A percentile compares a stretch with the other conserved stretches of the same genome.
Conservation (phyloP, 306 rosid genomes). For the Cucurbita ficifolia region DNA sequence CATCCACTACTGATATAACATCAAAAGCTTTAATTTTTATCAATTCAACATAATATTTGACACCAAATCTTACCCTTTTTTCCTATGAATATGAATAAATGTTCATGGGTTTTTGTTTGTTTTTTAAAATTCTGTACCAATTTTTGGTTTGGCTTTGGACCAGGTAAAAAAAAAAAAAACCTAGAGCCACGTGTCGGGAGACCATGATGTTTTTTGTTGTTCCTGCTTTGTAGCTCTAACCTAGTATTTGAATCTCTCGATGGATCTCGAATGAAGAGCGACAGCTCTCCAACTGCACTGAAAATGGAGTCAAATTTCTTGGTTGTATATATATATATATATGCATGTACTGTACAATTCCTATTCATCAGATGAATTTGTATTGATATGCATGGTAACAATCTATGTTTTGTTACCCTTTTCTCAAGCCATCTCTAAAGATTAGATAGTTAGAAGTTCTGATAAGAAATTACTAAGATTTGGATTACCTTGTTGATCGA, state of each 20-base stretch:
- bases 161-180: not conserved
- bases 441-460: no score
- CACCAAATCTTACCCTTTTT: no score
- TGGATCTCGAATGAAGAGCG: not conserved
- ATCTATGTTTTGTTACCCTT: no score
- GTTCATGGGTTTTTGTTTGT: not conserved
- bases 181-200: constrained; percentile 11
- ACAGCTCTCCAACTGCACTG: not conserved
- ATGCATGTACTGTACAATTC: not conserved
- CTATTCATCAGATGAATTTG: not conserved
- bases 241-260: constrained; percentile 8
- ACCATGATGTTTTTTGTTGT: not conserved
- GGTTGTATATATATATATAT: not conserved
- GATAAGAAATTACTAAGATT: no score
- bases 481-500: no score
- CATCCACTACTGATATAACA: no score
- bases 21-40: no score
- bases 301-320: not conserved
- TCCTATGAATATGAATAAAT: no score
- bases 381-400: no score
- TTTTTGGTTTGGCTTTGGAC: not conserved
- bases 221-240: not conserved
- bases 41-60: no score
- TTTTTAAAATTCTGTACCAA: not conserved
- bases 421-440: no score